These are phyloP conservation scores for Beauveria bassiana DNA, from an alignment of 2,329 filamentous ascomycete species.

Conservation along the genomic window DNA sequence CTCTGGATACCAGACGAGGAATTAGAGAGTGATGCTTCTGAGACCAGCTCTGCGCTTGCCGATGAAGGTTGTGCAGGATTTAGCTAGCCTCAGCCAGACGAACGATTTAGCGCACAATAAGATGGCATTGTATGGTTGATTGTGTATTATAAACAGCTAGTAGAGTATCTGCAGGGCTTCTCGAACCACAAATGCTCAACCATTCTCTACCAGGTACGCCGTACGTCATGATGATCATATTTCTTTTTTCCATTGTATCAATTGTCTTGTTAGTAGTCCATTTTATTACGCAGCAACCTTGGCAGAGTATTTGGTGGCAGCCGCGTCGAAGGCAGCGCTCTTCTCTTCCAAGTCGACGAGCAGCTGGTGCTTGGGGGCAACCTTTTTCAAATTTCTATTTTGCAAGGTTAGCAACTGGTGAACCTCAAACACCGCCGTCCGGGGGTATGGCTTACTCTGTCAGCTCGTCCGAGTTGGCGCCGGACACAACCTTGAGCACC, in stretches of 20 bases:
- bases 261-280: conserved; percentile 12
- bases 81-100: not conserved
- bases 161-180: not conserved
- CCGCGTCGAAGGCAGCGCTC: conserved; percentile 78
- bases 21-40: conserved; percentile 13
- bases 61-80: not conserved
- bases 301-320: conserved; percentile 76
- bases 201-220: conserved; percentile 3
- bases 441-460: conserved; percentile 42
- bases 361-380: conserved; percentile 60
- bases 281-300: conserved; percentile 56
- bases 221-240: conserved; percentile 6
- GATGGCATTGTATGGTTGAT: not conserved
- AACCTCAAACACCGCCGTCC: not conserved
- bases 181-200: not conserved
- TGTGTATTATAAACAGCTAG: conserved; percentile 6
- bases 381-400: conserved; percentile 45
- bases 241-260: not conserved
- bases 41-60: not conserved
- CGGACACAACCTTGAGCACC: conserved; percentile 69
- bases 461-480: conserved; percentile 60
- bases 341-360: conserved; percentile 70
- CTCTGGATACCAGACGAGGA: conserved; percentile 26
- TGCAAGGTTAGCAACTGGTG: conserved; percentile 18
- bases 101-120: not conserved